A percentile compares a stretch with the other conserved stretches of the same genome.
These are phyloP conservation scores for Logfia minima DNA, from an alignment of 129 eudicot genomes.

Conservation along the genomic window DNA sequence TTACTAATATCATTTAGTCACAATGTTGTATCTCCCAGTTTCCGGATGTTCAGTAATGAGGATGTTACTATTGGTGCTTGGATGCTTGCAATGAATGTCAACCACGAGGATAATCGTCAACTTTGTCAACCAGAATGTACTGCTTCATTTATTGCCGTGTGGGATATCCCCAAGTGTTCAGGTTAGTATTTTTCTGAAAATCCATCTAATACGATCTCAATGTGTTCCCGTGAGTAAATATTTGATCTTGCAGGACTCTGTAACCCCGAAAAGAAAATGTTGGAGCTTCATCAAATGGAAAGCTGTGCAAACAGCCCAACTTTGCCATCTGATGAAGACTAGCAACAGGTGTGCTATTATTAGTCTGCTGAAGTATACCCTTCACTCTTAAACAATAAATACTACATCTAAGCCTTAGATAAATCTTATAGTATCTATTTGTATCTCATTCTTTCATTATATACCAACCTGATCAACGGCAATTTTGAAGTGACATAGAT, in stretches of 20 bases:
- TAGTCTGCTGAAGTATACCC: constrained; percentile 12
- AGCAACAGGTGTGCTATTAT: constrained; percentile 27
- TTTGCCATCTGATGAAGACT: constrained; percentile 56
- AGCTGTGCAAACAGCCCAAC: constrained; percentile 81
- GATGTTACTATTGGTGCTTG: constrained; percentile 75
- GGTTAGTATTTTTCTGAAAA: constrained; percentile 36
- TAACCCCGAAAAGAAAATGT: constrained; percentile 79
- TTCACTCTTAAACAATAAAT: constrained; percentile 14
- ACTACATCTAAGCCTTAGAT: constrained; percentile 27
- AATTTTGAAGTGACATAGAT: constrained; percentile 32
- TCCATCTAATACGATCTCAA: background rate
- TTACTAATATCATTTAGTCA: constrained; percentile 8
- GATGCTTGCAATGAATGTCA: constrained; percentile 80
- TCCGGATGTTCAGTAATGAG: constrained; percentile 72
- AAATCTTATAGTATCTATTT: constrained; percentile 16
- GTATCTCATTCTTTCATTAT: constrained; percentile 42
- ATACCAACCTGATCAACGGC: constrained; percentile 22
- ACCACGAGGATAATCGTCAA: constrained; percentile 57
- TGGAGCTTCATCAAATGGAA: constrained; percentile 80
- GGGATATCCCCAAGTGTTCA: constrained; percentile 82
- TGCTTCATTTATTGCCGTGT: constrained; percentile 60
- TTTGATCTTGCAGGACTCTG: constrained; percentile 65
- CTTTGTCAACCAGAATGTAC: constrained; percentile 65
- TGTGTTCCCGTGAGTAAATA: background rate
- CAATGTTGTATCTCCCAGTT: constrained; percentile 39